Conservation (phyloP, 139 green algal genomes). For the Chlorella vulgaris region DNA sequence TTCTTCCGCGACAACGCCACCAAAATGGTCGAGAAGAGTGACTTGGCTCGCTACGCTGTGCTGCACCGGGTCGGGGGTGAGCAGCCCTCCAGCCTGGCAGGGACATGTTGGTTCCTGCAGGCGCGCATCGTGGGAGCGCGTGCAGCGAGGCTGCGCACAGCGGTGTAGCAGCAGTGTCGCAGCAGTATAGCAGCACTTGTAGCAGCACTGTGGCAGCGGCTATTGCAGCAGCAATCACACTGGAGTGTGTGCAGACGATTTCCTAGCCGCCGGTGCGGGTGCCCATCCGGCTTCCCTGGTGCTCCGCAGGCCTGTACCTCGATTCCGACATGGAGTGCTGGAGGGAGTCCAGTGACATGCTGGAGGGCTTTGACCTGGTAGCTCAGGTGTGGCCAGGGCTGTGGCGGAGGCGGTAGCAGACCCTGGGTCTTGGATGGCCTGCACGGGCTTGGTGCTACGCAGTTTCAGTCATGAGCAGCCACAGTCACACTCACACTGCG, state of each 20-base stretch:
- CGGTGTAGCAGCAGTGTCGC: too few relatives aligned
- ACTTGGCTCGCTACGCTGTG: neutral
- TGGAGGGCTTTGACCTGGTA: slow-evolving; percentile 2
- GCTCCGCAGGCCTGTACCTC: neutral
- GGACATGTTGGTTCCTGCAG: neutral
- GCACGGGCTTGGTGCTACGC: too few relatives aligned
- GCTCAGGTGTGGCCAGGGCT: neutral
- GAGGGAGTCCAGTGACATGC: neutral
- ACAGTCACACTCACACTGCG: too few relatives aligned
- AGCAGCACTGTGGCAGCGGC: too few relatives aligned
- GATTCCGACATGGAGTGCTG: slow-evolving; percentile 15
- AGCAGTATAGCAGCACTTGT: too few relatives aligned
- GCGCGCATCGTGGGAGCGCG: too few relatives aligned
- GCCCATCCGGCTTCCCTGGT: neutral
- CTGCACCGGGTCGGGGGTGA: neutral
- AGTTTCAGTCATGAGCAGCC: too few relatives aligned
- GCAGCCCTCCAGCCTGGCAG: too few relatives aligned
- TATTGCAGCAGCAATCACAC: too few relatives aligned
- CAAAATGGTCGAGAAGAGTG: slow-evolving; percentile 4
- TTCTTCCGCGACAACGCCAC: slow-evolving; percentile 3
- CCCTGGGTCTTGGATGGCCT: neutral
- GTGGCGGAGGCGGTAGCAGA: neutral
- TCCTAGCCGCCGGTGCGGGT: too few relatives aligned
- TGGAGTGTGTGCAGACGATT: too few relatives aligned
- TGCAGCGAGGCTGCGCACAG: too few relatives aligned